These are phyloP conservation scores for Lipomyces sp. DNA, from an alignment of 805 yeast genomes.

Conservation along the genomic window DNA sequence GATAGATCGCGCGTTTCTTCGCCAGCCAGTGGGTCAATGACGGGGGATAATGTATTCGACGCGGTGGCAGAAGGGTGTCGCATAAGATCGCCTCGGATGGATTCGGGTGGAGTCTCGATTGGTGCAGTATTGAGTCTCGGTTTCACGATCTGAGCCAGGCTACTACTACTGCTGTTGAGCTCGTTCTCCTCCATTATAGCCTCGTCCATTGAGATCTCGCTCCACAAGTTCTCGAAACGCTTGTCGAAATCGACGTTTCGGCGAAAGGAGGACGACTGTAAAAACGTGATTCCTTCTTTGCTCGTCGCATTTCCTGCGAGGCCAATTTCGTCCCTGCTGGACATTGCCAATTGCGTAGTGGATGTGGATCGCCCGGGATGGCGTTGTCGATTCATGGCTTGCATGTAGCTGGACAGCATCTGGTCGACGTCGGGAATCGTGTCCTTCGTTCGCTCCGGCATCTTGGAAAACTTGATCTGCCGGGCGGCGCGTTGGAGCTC, in stretches of 20 bases:
- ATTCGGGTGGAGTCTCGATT: too few species aligned
- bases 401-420: slow-evolving; percentile 20
- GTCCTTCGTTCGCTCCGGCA: slow-evolving; percentile 28
- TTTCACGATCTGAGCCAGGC: too few species aligned
- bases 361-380: not conserved
- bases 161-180: too few species aligned
- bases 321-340: slow-evolving; percentile 5
- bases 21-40: not conserved
- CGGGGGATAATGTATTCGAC: not conserved
- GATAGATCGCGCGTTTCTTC: slow-evolving; percentile 4
- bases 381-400: slow-evolving; percentile 1
- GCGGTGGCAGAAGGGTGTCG: not conserved
- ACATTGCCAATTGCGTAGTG: too few species aligned
- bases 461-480: slow-evolving; percentile 34
- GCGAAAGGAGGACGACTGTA: slow-evolving; percentile 22
- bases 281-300: slow-evolving; percentile 19
- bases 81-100: too few species aligned
- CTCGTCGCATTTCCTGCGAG: slow-evolving; percentile 25
- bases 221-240: slow-evolving; percentile 13
- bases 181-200: not conserved
- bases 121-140: not conserved
- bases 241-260: slow-evolving; percentile 19
- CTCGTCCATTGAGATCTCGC: slow-evolving; percentile 23
- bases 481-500: slow-evolving; percentile 40
- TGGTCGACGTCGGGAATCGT: slow-evolving; percentile 18